Evolutionary conservation across 208 protist species (phyloP), one percentile per base, ranked within the genome.

Genomic region (Leishmania tropica): DNA sequence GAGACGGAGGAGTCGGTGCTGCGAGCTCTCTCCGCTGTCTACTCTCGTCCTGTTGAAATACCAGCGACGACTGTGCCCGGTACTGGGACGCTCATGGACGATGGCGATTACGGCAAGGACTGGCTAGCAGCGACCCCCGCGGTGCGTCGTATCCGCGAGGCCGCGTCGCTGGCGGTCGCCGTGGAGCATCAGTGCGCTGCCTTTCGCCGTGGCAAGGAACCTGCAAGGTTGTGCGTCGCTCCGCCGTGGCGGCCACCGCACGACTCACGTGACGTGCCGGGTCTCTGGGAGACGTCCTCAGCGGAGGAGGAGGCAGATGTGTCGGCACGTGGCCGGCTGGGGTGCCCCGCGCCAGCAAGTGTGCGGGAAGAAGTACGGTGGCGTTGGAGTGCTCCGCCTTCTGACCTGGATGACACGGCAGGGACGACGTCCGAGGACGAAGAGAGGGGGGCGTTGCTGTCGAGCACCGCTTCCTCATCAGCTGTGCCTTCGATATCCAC

Each of bases 231-330:
- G 15, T 35, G 42, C 28, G 56, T 89, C 7, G 85, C 90, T 21
- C 87, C 86, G 15, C 73, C 81, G 68, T 85, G 83, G 86, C 79
- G 81, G 31, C 81, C 89, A 10, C 79, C 80, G 77, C 81, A 83
- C 31, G 47, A 82, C 45, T 90, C 91, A 51, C 19, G 79, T 13
- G 84, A 88, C 51, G 85, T 87, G 47, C 81, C 86, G n/a, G 76
- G 81, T 0, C 70, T 92, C 54, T 90, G 86, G 89, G 89, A 92
- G 76, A 89, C 86, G 60, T 92, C 89, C 10, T 92, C 89, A 2
- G 87, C 88, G n/a, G 81, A 89, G 84, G 81, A 88, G 67, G 86
- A 78, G 47, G 72, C 70, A 13, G 86, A 90, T 68, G 70, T 53
- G 60, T 86, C 70, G 78, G 81, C 76, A 31, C 78, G 88, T 5